phyloP scores from a whole-genome alignment of 148 eudicot genomes.

The Rhododendron kiyosumense region DNA sequence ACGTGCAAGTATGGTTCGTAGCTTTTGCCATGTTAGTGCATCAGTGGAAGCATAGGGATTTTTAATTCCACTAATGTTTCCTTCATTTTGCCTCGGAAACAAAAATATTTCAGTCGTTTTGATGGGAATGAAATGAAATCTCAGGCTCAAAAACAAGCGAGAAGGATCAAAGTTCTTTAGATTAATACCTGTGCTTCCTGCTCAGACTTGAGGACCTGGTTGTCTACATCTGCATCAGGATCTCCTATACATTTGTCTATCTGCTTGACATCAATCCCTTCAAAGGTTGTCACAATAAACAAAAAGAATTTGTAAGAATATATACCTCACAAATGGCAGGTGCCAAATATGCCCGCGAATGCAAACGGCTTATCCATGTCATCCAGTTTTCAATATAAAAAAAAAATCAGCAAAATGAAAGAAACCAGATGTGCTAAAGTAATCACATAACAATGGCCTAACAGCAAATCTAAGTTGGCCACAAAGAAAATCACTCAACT shows the following conservation, averaged over 20 bases:
- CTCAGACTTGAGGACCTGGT: slow-evolving; percentile 35
- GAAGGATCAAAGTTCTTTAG: neutral
- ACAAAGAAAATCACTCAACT: neutral
- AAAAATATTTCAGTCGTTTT: neutral
- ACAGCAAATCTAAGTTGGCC: neutral
- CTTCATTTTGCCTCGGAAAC: neutral
- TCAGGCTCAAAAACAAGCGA: neutral
- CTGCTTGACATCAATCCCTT: slow-evolving; percentile 35
- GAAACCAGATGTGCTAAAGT: neutral
- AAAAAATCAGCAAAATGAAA: neutral
- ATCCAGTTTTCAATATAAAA: neutral
- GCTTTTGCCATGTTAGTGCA: neutral
- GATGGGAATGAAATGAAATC: neutral
- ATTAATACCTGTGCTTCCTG: slow-evolving; percentile 39
- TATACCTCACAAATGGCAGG: neutral
- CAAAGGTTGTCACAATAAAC: neutral
- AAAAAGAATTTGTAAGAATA: neutral
- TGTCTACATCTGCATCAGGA: slow-evolving; percentile 35
- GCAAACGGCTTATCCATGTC: neutral
- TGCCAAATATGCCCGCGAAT: neutral
- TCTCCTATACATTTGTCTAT: slow-evolving; percentile 41
- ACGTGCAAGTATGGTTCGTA: neutral
- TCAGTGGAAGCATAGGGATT: neutral
- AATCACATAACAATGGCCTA: neutral
- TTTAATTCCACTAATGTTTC: neutral